These are phyloP conservation scores for Pythium plurisporium DNA, from an alignment of 352 stramenopile species.

Conservation along the genomic window DNA sequence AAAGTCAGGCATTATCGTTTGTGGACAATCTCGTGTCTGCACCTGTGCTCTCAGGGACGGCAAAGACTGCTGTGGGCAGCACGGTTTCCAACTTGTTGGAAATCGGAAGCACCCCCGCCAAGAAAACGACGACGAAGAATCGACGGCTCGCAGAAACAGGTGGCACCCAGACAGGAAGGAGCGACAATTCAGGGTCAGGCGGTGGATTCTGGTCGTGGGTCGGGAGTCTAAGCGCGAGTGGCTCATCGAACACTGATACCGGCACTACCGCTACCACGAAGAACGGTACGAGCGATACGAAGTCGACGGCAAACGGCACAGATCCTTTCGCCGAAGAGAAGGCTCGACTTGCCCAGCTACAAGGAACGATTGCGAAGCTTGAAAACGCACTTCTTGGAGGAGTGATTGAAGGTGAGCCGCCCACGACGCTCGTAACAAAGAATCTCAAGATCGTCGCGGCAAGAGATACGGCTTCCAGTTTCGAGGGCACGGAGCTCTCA, in stretches of 20 bases:
- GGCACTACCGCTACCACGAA: background rate
- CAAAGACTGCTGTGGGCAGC: constrained; percentile 40
- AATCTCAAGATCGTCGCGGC: constrained; percentile 52
- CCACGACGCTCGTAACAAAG: constrained; percentile 54
- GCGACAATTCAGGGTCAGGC: constrained; percentile 2
- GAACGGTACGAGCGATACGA: constrained; percentile 1
- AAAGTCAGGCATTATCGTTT: constrained; percentile 46
- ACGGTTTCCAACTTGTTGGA: constrained; percentile 66
- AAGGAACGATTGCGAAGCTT: constrained; percentile 51
- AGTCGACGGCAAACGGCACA: background rate
- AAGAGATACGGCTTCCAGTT: constrained; percentile 37
- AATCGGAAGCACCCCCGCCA: constrained; percentile 15
- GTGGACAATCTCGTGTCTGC: constrained; percentile 52
- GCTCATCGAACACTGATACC: background rate
- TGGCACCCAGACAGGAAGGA: background rate
- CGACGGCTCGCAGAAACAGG: constrained; percentile 5
- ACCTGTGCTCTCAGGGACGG: constrained; percentile 44
- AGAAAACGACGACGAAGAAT: background rate
- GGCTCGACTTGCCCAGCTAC: constrained; percentile 28
- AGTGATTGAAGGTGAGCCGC: constrained; percentile 41
- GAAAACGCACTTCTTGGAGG: constrained; percentile 37
- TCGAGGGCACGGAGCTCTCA: constrained; percentile 33
- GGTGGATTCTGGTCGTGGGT: constrained; percentile 20
- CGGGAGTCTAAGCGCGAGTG: constrained; percentile 1
- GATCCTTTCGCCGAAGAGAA: constrained; percentile 33